phyloP scores from a whole-genome alignment of 1,139 yeast genomes.

The Sugiyamaella pinicola region DNA sequence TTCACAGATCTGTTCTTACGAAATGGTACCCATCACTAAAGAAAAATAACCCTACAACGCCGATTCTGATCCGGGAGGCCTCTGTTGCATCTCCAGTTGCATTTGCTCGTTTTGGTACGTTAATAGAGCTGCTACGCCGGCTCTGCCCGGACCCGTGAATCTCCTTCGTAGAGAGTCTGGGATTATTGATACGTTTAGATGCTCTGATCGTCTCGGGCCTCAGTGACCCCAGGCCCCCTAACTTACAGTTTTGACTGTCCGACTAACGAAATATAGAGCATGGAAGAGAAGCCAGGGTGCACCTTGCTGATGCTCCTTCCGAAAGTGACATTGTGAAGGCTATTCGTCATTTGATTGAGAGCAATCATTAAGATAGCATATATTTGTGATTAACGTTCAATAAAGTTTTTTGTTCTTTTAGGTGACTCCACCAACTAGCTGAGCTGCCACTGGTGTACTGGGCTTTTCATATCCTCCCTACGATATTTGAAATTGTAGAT shows the following conservation, averaged over 20 bases:
- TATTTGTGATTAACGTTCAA: slow-evolving; percentile 1
- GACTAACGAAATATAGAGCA: slow-evolving; percentile 28
- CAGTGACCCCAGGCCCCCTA: no score
- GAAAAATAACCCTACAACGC: slow-evolving; percentile 57
- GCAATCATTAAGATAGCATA: slow-evolving; percentile 19
- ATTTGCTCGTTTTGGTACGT: slow-evolving; percentile 63
- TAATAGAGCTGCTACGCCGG: background rate
- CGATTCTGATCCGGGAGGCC: slow-evolving; percentile 76
- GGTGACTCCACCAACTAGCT: no score
- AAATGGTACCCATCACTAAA: slow-evolving; percentile 64
- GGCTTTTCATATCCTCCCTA: no score
- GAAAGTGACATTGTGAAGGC: slow-evolving; percentile 27
- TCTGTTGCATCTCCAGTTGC: slow-evolving; percentile 70
- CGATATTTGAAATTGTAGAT: no score
- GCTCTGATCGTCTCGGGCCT: no score
- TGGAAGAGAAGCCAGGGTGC: slow-evolving; percentile 41
- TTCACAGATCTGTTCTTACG: slow-evolving; percentile 55
- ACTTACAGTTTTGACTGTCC: background rate
- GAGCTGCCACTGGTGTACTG: no score
- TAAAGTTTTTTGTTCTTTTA: no score
- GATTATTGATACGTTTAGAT: background rate
- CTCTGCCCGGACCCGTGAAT: no score
- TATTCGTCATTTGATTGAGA: slow-evolving; percentile 30
- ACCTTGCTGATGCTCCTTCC: slow-evolving; percentile 37
- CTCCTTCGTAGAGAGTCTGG: background rate